These are phyloP conservation scores for Fibroporia radiculosa DNA, from an alignment of 768 basidiomycete species.

Conservation along the genomic window DNA sequence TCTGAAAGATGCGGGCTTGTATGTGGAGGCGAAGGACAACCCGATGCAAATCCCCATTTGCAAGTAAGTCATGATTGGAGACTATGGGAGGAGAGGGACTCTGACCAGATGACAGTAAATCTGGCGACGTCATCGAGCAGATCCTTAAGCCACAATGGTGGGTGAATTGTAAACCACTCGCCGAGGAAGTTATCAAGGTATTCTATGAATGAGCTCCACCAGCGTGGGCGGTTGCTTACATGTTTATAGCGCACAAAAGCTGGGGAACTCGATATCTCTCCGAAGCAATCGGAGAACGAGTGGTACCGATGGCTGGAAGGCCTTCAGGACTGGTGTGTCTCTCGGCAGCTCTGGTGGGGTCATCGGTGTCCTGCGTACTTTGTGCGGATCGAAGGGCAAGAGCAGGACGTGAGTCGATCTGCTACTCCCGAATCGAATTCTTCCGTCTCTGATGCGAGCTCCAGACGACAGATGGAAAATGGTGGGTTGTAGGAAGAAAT, in stretches of 20 bases:
- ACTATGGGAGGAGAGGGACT: not conserved
- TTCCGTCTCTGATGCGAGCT: not conserved
- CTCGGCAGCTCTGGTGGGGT: constrained; percentile 99
- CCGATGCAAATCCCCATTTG: constrained; percentile 96
- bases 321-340: constrained; percentile 99
- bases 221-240: constrained; percentile 1
- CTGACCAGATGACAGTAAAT: constrained; percentile 52
- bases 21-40: constrained; percentile 89
- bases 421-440: not conserved
- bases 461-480: constrained; percentile 60
- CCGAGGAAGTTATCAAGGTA: constrained; percentile 84
- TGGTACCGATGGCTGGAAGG: constrained; percentile 95
- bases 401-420: constrained; percentile 46
- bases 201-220: not conserved
- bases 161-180: constrained; percentile 88
- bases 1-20: constrained; percentile 78
- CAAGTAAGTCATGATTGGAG: constrained; percentile 39
- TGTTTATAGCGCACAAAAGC: constrained; percentile 67
- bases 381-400: constrained; percentile 72
- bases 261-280: constrained; percentile 78
- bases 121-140: constrained; percentile 93
- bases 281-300: constrained; percentile 82
- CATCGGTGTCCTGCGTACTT: constrained; percentile 95
- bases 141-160: constrained; percentile 99
- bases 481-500: constrained; percentile 89